A percentile compares a stretch with the other conserved stretches of the same genome.
These are phyloP conservation scores for Cercospora citrullina DNA, from an alignment of 2,329 filamentous ascomycete species.

Conservation along the genomic window DNA sequence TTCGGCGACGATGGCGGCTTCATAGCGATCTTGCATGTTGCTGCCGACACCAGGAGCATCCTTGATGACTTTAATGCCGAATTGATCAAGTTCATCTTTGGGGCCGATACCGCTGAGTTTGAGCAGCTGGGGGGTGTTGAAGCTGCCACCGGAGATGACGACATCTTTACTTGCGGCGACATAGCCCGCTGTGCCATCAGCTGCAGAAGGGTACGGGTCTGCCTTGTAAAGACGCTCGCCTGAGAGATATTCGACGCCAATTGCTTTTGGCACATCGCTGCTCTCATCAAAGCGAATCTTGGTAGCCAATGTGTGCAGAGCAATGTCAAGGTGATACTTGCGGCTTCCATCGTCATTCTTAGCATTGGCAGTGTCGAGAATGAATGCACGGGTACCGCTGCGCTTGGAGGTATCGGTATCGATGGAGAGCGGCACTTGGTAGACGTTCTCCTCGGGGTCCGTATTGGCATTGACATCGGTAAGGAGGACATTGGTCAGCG, in stretches of 20 bases:
- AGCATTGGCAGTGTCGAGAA: slow-evolving; percentile 53
- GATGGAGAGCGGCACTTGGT: slow-evolving; percentile 57
- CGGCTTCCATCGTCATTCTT: slow-evolving; percentile 52
- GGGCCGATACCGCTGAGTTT: slow-evolving; percentile 65
- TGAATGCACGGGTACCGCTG: slow-evolving; percentile 57
- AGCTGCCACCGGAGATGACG: slow-evolving; percentile 55
- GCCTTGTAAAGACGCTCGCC: slow-evolving; percentile 44
- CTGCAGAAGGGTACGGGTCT: slow-evolving; percentile 36
- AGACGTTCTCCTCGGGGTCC: slow-evolving; percentile 53
- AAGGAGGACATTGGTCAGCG: slow-evolving; percentile 25
- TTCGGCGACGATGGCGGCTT: slow-evolving; percentile 53
- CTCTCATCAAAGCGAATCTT: slow-evolving; percentile 66
- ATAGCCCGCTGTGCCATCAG: slow-evolving; percentile 43
- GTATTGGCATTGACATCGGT: slow-evolving; percentile 48
- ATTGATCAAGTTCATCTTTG: slow-evolving; percentile 52
- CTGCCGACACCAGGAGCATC: slow-evolving; percentile 64
- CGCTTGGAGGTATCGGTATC: slow-evolving; percentile 38
- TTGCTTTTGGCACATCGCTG: slow-evolving; percentile 46
- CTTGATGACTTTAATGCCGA: slow-evolving; percentile 56
- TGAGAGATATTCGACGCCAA: slow-evolving; percentile 47
- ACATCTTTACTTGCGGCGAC: slow-evolving; percentile 48
- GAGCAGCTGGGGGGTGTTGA: slow-evolving; percentile 65
- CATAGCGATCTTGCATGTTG: slow-evolving; percentile 64
- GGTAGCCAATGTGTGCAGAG: slow-evolving; percentile 63
- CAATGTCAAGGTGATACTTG: slow-evolving; percentile 59